phyloP scores from a whole-genome alignment of 257 asterid genomes.

The Solanum bulbocastanum region DNA sequence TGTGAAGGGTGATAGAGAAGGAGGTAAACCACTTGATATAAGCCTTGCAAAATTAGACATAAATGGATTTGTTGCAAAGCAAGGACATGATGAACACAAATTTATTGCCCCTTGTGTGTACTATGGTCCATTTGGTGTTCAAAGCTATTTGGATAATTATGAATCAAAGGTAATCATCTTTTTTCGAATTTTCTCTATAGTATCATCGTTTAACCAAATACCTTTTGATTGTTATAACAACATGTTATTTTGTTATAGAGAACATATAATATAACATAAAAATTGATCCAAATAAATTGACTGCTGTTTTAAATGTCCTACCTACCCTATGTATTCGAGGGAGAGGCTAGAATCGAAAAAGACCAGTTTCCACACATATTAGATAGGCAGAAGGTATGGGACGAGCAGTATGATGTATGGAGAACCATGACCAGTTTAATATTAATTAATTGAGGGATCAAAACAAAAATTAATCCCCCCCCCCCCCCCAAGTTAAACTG shows the following conservation, averaged over 20 bases:
- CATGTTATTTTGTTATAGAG: background rate
- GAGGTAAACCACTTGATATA: conserved; percentile 56
- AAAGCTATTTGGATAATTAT: conserved; percentile 10
- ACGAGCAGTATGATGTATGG: no score
- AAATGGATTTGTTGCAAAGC: conserved; percentile 46
- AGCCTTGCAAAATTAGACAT: conserved; percentile 24
- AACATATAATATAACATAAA: background rate
- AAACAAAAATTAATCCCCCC: no score
- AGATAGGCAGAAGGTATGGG: no score
- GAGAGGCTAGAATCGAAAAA: no score
- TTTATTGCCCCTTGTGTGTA: conserved; percentile 53
- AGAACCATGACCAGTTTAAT: no score
- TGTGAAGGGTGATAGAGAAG: conserved; percentile 70
- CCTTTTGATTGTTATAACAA: background rate
- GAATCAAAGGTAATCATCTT: conserved; percentile 22
- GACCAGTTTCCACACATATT: no score
- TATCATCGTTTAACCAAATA: no score
- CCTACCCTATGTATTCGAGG: no score
- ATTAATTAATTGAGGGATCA: no score
- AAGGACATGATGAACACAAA: conserved; percentile 23
- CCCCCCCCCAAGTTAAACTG: no score
- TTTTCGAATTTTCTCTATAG: background rate
- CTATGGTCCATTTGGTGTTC: conserved; percentile 38
- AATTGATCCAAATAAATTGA: background rate
- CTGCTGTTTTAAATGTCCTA: no score